Percentiles rank a stretch among this genome's conserved stretches.
Evolutionary conservation across 1,284 basidiomycete species (phyloP).

Genomic region (Marasmius oreades): DNA sequence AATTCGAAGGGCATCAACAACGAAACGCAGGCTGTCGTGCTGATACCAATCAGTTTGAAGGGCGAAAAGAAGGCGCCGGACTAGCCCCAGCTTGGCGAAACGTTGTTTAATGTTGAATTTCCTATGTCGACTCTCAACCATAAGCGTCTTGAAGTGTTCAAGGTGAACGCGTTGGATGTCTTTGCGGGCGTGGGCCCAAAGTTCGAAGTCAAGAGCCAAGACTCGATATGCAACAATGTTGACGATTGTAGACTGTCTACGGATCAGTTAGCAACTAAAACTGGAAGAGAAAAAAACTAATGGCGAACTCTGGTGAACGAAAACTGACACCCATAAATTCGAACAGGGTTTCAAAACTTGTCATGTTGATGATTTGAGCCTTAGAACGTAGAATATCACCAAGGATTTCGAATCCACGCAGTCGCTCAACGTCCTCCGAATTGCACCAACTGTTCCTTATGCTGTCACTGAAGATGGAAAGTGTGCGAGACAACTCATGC

Average conservation of each 20-base stretch:
- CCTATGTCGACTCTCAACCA: constrained; percentile 68
- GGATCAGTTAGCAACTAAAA: constrained; percentile 3
- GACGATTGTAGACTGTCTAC: constrained; percentile 74
- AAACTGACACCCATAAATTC: constrained; percentile 84
- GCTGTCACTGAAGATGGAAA: constrained; percentile 75
- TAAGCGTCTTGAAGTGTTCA: constrained; percentile 75
- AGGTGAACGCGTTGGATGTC: constrained; percentile 78
- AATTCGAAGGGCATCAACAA: constrained; percentile 59
- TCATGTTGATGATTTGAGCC: constrained; percentile 71
- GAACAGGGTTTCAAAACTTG: constrained; percentile 75
- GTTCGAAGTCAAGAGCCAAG: constrained; percentile 85
- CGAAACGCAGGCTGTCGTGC: constrained; percentile 45
- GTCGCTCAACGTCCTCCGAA: constrained; percentile 86
- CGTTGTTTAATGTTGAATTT: constrained; percentile 72
- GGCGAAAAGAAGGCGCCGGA: constrained; percentile 78
- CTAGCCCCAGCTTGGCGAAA: constrained; percentile 67
- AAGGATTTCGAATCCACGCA: constrained; percentile 87
- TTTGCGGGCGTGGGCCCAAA: constrained; percentile 74
- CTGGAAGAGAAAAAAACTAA: constrained; percentile 1
- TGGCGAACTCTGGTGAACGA: constrained; percentile 69
- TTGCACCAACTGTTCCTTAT: constrained; percentile 86
- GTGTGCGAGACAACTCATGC: constrained; percentile 69
- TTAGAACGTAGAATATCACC: constrained; percentile 74
- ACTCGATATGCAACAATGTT: constrained; percentile 82
- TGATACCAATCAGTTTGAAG: constrained; percentile 76